Evolutionary conservation across 176 grass and related monocot genomes (phyloP), one percentile per base, ranked within the genome.

Genomic region (Carex cristatella): DNA sequence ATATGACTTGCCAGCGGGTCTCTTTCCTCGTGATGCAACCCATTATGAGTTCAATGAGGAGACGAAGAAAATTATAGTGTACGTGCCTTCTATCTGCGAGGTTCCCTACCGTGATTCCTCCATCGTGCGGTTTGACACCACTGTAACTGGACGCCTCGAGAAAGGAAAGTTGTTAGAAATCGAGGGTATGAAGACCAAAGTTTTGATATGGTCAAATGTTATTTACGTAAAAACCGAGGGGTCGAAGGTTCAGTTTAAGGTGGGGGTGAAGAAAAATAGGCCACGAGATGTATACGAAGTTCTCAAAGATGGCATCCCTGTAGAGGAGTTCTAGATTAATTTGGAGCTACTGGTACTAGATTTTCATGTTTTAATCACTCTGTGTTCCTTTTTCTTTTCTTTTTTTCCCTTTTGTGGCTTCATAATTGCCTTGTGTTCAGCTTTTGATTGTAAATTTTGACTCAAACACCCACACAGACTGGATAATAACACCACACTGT

Each of bases 171-270:
- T 99, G 2, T 57, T 85, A 12, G 90, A 89, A 16, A 83, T 99
- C 19, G 91, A 95, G 48, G 96, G 96, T 32, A 74, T 99, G 54
- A 99, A 99, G 89, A 94, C 96, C 81, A 99, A 99, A 85, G 89
- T 94, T 81, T 83, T 99, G 85, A 83, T 95, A 69, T 99, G 96
- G 96, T 83, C 86, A 40, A 95, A 91, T 85, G 91, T 99, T 75
- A 95, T 88, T 82, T 71, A 83, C 61, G 67, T 99, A 81, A 94
- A 85, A 82, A 89, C 93, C 5, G 93, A 95, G 85, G 90, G 85
- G 61, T 86, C 93, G 7, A 92, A 95, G 87, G 88, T 99, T 23
- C 63, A 95, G 78, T 95, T 95, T 85, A 90, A 91, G 51, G 85
- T 89, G 0, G 91, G 96, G 18, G 88, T 95, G 79, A 99, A 85